phyloP scores from a whole-genome alignment of 805 yeast species.

The Candida maltosa region DNA sequence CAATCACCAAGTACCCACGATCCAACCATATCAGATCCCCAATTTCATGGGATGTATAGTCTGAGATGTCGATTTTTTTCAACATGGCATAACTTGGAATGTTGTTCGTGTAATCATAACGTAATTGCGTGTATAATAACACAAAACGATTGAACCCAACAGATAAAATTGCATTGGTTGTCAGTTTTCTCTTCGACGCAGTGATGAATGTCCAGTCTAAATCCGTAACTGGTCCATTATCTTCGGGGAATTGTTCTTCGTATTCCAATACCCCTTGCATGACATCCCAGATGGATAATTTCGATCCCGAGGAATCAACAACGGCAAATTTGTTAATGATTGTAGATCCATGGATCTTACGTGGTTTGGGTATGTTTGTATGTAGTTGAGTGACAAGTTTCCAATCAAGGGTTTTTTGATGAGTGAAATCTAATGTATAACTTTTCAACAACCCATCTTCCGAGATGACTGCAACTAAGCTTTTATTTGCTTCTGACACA shows the following conservation, averaged over 20 bases:
- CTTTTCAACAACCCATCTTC: slow-evolving; percentile 23
- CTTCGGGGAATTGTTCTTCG: slow-evolving; percentile 37
- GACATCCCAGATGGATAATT: slow-evolving; percentile 78
- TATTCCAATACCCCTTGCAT: slow-evolving; percentile 65
- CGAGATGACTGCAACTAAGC: slow-evolving; percentile 58
- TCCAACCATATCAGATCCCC: slow-evolving; percentile 89
- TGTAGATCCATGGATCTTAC: slow-evolving; percentile 69
- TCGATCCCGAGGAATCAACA: slow-evolving; percentile 50
- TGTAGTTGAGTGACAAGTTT: slow-evolving; percentile 43
- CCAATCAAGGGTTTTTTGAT: slow-evolving; percentile 46
- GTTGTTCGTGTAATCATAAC: slow-evolving; percentile 84
- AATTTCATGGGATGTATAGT: slow-evolving; percentile 72
- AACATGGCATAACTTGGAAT: slow-evolving; percentile 76
- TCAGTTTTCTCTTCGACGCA: slow-evolving; percentile 12
- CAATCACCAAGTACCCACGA: slow-evolving; percentile 76
- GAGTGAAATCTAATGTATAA: slow-evolving; percentile 18
- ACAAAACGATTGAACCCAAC: slow-evolving; percentile 71
- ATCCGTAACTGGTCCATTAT: slow-evolving; percentile 50
- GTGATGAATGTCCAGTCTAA: slow-evolving; percentile 81
- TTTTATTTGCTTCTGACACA: slow-evolving; percentile 17
- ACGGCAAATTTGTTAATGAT: slow-evolving; percentile 68
- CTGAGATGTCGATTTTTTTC: slow-evolving; percentile 65
- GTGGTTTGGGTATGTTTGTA: slow-evolving; percentile 54
- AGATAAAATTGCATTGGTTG: slow-evolving; percentile 59
- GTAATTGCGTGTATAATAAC: slow-evolving; percentile 70